Conservation (phyloP, 768 basidiomycete species). For the Candolleomyces efflorescens region DNA sequence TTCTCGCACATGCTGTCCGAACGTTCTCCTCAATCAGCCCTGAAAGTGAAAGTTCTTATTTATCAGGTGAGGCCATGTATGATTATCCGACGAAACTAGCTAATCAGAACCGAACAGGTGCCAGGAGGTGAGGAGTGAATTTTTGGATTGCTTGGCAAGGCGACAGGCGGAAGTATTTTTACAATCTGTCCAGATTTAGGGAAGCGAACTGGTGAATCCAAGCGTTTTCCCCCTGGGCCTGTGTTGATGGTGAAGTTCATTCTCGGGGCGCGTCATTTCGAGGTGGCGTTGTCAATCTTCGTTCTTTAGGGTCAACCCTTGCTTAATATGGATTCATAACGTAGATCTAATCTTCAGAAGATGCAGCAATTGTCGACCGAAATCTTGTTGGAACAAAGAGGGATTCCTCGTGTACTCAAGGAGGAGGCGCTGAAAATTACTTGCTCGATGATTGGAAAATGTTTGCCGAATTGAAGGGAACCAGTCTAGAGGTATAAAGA, state of each 20-base stretch:
- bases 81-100: not conserved
- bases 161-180: conserved; percentile 1
- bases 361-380: not conserved
- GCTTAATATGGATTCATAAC: conserved; percentile 4
- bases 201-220: not conserved
- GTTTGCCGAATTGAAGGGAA: no score
- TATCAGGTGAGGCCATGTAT: no score
- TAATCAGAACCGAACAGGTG: not conserved
- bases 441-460: not conserved
- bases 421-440: not conserved
- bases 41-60: no score
- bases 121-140: not conserved
- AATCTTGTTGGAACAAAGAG: not conserved
- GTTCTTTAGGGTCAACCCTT: not conserved
- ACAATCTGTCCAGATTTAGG: not conserved
- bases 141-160: not conserved
- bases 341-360: not conserved
- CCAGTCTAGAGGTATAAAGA: not conserved
- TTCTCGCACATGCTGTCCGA: not conserved
- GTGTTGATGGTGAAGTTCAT: no score
- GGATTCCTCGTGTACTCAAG: not conserved
- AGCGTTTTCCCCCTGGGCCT: not conserved
- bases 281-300: conserved; percentile 1
- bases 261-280: not conserved
- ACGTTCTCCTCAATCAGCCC: no score